Conservation (phyloP, 73 alveolate species). For the Paramecium caudatum region DNA sequence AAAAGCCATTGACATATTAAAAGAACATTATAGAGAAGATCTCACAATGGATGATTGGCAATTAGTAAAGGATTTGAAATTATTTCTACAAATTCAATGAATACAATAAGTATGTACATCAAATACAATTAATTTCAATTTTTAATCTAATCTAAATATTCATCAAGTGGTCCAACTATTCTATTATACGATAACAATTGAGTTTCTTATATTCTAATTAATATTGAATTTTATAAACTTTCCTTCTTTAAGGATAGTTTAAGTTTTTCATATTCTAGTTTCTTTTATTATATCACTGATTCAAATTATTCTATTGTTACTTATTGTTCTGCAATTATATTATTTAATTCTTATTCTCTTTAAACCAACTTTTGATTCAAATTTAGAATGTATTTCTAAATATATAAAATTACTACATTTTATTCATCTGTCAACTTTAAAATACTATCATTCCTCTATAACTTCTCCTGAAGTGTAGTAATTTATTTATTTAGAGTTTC, state of each 20-base stretch:
- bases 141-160: neutral
- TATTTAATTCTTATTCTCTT: constrained; percentile 1
- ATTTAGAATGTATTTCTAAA: constrained; percentile 39
- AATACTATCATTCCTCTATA: constrained; percentile 20
- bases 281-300: neutral
- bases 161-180: constrained; percentile 22
- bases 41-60: constrained; percentile 95
- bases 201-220: neutral
- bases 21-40: constrained; percentile 95
- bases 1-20: constrained; percentile 93
- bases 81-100: constrained; percentile 34
- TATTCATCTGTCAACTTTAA: constrained; percentile 25
- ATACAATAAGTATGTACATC: too few relatives aligned
- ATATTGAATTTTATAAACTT: neutral
- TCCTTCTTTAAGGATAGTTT: neutral
- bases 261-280: neutral
- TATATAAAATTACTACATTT: constrained; percentile 5
- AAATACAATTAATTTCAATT: too few relatives aligned
- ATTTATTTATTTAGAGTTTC: neutral
- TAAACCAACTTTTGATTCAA: neutral
- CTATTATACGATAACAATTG: neutral
- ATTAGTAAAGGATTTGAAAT: constrained; percentile 80
- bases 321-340: neutral
- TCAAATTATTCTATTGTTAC: neutral
- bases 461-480: neutral